A percentile compares a stretch with the other conserved stretches of the same genome.
These are phyloP conservation scores for Harringtonia aguacate DNA, from an alignment of 2,329 filamentous ascomycete species.

Conservation along the genomic window DNA sequence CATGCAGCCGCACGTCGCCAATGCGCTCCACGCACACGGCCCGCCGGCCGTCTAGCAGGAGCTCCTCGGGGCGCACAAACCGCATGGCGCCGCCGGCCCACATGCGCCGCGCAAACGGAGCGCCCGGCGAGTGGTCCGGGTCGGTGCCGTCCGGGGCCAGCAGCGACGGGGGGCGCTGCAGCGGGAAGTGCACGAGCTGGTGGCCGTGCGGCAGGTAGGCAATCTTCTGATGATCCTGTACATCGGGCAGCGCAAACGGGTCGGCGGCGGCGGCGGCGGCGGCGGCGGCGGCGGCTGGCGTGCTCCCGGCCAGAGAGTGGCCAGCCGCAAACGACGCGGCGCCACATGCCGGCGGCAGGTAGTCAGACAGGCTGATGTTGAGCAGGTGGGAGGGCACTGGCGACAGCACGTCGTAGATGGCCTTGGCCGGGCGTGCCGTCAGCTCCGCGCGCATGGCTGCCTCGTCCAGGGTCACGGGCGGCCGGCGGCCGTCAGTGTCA, in stretches of 20 bases:
- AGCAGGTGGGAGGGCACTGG: constrained; percentile 57
- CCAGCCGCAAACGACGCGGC: constrained; percentile 4
- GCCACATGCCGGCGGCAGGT: constrained; percentile 21
- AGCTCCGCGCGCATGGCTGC: constrained; percentile 8
- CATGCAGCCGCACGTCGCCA: constrained; percentile 11
- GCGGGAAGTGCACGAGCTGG: constrained; percentile 82
- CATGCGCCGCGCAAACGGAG: constrained; percentile 63
- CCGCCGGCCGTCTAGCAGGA: constrained; percentile 27
- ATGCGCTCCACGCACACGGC: constrained; percentile 34
- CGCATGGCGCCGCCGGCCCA: constrained; percentile 75
- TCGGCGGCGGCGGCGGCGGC: too few species aligned
- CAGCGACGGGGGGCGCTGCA: constrained; percentile 46
- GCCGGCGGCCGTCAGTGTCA: too few species aligned
- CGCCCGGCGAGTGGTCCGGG: constrained; percentile 61
- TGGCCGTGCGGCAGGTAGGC: constrained; percentile 50
- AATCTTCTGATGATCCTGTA: neutral
- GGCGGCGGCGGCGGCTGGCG: too few species aligned
- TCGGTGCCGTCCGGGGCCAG: constrained; percentile 82
- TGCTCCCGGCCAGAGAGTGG: neutral
- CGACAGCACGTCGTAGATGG: constrained; percentile 34
- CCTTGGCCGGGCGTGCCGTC: constrained; percentile 15
- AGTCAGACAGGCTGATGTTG: constrained; percentile 39
- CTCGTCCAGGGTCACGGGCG: constrained; percentile 2
- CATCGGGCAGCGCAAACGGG: neutral
- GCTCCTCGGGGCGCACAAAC: neutral